Evolutionary conservation across 164 flowering plant genomes (phyloP).

Genomic region (Macadamia integrifolia): DNA sequence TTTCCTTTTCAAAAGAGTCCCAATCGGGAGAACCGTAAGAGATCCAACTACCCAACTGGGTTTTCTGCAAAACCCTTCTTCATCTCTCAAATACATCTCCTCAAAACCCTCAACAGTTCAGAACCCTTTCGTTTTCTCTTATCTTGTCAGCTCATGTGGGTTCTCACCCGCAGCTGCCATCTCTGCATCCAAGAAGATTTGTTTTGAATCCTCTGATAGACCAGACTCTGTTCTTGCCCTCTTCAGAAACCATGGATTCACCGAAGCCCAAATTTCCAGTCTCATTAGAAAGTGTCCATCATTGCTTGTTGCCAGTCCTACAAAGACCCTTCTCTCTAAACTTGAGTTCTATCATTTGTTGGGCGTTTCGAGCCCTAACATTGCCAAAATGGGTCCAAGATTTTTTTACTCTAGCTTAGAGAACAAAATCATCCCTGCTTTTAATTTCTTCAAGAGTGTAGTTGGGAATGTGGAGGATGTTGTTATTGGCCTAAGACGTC

Average conservation of each 20-base stretch:
- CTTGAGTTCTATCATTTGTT: background rate
- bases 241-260: constrained; percentile 11
- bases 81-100: constrained; percentile 1
- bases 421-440: background rate
- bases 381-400: background rate
- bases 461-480: constrained; percentile 6
- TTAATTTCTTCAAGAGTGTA: constrained; percentile 5
- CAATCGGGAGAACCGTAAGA: too few species aligned
- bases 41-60: too few species aligned
- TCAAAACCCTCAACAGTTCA: background rate
- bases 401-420: constrained; percentile 6
- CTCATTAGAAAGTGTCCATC: constrained; percentile 1
- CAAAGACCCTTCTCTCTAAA: constrained; percentile 1
- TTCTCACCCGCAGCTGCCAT: constrained; percentile 14
- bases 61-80: background rate
- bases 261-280: constrained; percentile 8
- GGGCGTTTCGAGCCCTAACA: background rate
- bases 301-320: background rate
- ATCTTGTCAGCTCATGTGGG: constrained; percentile 18
- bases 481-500: background rate
- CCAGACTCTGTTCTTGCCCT: constrained; percentile 10
- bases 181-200: constrained; percentile 10
- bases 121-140: constrained; percentile 14
- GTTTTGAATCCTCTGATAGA: constrained; percentile 1
- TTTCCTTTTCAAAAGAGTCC: too few species aligned